Conservation (phyloP, 495 filamentous ascomycete species). For the Letharia lupina region DNA sequence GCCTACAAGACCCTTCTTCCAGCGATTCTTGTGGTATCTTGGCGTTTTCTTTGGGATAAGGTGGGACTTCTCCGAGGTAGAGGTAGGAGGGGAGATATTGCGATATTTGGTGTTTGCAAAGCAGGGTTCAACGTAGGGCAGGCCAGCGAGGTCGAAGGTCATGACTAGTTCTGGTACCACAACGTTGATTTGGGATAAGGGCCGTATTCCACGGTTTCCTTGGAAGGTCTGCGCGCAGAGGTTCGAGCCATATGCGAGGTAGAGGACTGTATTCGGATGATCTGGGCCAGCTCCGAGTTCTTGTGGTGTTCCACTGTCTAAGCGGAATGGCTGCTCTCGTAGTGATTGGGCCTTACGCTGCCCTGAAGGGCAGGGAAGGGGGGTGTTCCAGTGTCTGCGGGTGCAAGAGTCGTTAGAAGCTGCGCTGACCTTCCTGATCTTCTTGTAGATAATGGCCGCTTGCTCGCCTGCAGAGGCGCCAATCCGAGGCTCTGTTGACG, state of each 20-base stretch:
- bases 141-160: constrained; percentile 75
- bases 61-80: constrained; percentile 29
- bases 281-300: constrained; percentile 1
- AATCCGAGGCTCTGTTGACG: neutral
- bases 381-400: neutral
- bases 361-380: constrained; percentile 6
- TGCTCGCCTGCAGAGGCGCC: neutral
- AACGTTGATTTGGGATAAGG: constrained; percentile 69
- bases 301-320: neutral
- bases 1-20: constrained; percentile 76
- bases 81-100: constrained; percentile 15
- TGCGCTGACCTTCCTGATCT: neutral
- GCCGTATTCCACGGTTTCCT: constrained; percentile 65
- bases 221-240: constrained; percentile 67
- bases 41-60: constrained; percentile 25
- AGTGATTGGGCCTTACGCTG: constrained; percentile 13
- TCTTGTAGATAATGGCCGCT: constrained; percentile 1
- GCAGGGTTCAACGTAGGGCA: constrained; percentile 85
- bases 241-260: constrained; percentile 95
- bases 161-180: constrained; percentile 66
- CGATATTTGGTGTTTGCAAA: constrained; percentile 72
- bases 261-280: constrained; percentile 55
- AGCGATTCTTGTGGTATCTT: constrained; percentile 43
- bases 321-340: constrained; percentile 12
- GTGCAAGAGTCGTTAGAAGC: neutral